phyloP scores from a whole-genome alignment of 805 yeast species.

The Metschnikowia anglica region DNA sequence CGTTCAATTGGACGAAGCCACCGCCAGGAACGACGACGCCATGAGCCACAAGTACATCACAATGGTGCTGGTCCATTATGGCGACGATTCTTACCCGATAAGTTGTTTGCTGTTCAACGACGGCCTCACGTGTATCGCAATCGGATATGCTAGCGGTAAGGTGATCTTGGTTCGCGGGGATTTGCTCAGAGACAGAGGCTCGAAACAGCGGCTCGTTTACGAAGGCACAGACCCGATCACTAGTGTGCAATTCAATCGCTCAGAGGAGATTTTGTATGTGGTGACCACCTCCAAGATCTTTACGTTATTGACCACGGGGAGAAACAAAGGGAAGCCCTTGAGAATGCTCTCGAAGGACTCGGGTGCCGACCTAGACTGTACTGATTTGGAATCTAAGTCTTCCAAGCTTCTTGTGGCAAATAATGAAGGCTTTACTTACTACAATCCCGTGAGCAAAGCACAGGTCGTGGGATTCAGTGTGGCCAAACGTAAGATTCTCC shows the following conservation, averaged over 20 bases:
- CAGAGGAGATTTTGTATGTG: conserved; percentile 56
- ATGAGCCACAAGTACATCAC: conserved; percentile 52
- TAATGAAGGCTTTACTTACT: conserved; percentile 61
- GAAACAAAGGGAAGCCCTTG: conserved; percentile 65
- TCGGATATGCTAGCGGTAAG: conserved; percentile 83
- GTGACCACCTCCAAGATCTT: conserved; percentile 72
- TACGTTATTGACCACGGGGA: conserved; percentile 73
- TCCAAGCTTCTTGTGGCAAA: conserved; percentile 64
- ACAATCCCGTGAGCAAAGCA: conserved; percentile 53
- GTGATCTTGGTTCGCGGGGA: conserved; percentile 86
- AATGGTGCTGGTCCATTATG: conserved; percentile 62
- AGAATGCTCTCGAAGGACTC: conserved; percentile 43
- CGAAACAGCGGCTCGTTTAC: conserved; percentile 78
- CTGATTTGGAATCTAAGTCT: conserved; percentile 40
- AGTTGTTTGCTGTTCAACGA: conserved; percentile 57
- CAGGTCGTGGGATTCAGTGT: conserved; percentile 56
- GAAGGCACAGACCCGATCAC: conserved; percentile 81
- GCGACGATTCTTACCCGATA: conserved; percentile 75
- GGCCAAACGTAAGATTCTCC: conserved; percentile 51
- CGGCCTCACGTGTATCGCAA: conserved; percentile 62
- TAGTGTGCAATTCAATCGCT: conserved; percentile 59
- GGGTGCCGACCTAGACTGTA: conserved; percentile 54
- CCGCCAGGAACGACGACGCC: conserved; percentile 10
- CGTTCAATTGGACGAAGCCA: conserved; percentile 26
- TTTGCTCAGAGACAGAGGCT: conserved; percentile 80